phyloP scores from a whole-genome alignment of 345 rosid genomes.

The Arabis alpina region DNA sequence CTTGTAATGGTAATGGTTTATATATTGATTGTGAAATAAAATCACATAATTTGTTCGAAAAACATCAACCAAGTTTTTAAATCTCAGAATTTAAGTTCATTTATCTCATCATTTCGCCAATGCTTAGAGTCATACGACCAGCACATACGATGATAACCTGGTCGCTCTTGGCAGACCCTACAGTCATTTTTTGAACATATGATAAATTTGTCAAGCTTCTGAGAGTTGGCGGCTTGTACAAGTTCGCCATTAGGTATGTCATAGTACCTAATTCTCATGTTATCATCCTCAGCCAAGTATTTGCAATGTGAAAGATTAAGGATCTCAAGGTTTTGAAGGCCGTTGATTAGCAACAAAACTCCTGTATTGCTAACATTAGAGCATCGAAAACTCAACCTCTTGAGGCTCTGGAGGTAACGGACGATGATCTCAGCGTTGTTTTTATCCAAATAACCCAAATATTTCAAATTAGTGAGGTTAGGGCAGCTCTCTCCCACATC shows the following conservation, averaged over 20 bases:
- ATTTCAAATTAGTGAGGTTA: constrained; percentile 28
- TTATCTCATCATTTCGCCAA: constrained; percentile 25
- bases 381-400: constrained; percentile 22
- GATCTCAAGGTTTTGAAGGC: neutral
- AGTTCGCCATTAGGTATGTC: neutral
- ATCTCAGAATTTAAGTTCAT: constrained; percentile 17
- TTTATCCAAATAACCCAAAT: neutral
- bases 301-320: constrained; percentile 29
- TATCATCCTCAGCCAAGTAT: neutral
- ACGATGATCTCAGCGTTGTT: neutral
- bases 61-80: neutral
- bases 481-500: constrained; percentile 13
- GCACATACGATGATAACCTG: neutral
- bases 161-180: constrained; percentile 2
- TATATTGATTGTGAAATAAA: too few relatives aligned
- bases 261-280: too few relatives aligned
- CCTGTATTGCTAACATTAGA: neutral
- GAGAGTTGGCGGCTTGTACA: constrained; percentile 12
- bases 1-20: too few relatives aligned
- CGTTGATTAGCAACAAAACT: constrained; percentile 1
- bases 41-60: neutral
- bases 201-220: constrained; percentile 15
- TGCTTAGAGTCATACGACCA: neutral
- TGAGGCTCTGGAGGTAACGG: neutral
- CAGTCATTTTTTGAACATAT: neutral